phyloP scores from a whole-genome alignment of 441 rosid species.

The Melastoma candidum region DNA sequence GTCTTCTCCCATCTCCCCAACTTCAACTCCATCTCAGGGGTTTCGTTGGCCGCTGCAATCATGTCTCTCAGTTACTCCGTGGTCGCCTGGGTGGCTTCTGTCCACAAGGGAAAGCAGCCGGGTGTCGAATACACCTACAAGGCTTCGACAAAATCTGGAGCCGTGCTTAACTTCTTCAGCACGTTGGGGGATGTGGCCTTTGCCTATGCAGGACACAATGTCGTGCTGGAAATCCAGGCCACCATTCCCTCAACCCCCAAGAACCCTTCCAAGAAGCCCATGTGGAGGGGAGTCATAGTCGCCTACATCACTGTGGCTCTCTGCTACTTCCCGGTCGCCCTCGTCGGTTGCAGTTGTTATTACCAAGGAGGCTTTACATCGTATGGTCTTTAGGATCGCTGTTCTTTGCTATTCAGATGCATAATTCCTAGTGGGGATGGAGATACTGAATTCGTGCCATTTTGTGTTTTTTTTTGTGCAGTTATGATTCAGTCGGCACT shows the following conservation, averaged over 20 bases:
- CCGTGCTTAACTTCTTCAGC: conserved; percentile 43
- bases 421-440: too few species aligned
- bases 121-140: conserved; percentile 47
- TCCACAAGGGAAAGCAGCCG: conserved; percentile 32
- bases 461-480: neutral
- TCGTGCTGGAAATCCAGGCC: conserved; percentile 82
- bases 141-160: conserved; percentile 27
- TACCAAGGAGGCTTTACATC: too few species aligned
- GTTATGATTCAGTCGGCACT: conserved; percentile 58
- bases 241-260: conserved; percentile 83
- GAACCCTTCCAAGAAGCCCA: conserved; percentile 59
- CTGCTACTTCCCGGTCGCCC: conserved; percentile 77
- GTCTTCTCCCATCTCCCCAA: neutral
- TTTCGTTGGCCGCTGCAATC: too few species aligned
- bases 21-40: too few species aligned
- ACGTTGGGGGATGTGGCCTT: conserved; percentile 72
- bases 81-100: conserved; percentile 52
- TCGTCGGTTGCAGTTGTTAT: conserved; percentile 30
- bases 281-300: conserved; percentile 73
- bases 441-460: too few species aligned
- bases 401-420: too few species aligned
- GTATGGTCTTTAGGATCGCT: too few species aligned
- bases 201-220: conserved; percentile 77
- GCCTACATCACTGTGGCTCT: conserved; percentile 58
- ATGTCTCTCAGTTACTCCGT: conserved; percentile 76